Evolutionary conservation across 805 yeast species (phyloP), one percentile per base, ranked within the genome.

Genomic region (Zygotorulaspora sp.): DNA sequence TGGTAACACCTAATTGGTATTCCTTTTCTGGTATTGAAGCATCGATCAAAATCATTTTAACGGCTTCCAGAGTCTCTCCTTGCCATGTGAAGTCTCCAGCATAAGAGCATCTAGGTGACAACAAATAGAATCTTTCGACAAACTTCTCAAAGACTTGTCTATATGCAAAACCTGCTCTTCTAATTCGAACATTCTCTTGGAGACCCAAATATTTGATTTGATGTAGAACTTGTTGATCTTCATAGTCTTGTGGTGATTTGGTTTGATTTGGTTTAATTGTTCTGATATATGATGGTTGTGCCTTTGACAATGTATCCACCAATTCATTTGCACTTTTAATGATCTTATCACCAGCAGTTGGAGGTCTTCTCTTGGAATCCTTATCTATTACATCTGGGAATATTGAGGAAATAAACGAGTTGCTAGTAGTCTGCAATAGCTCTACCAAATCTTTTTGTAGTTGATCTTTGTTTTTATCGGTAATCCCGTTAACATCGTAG

Each of bases 81-180:
- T 67, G 62, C 82, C 83, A 78, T 9, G 76, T 77, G 48, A 73
- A 78, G 40, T 78, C 84, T 51, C 85, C 85, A 3, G 98, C 98
- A 63, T 92, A 92, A 5, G 97, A 92, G 22, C 97, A 89, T 50
- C 79, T 76, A 4, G 88, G 78, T 1, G 97, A 87, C 32, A 92
- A 68, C 36, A 92, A 66, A 60, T 87, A 90, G 60, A 92, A 92
- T 56, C 97, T 73, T 63, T 92, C 96, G 12, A 87, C 96, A 57
- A 92, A 92, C 62, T 89, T 89, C 43, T 92, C 97, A 63, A 88
- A 92, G 0, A 96, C 85, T 49, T 94, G 95, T 65, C 98, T 81
- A 57, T 89, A 92, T 1, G 98, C 98, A 63, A 92, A 92, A 32
- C 98, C 98, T 0, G 98, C 97, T 70, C 98, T 83, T 71, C 98